Base-by-base conservation (phyloP, 208 protist species). In the Trichomonas vaginalis region DNA sequence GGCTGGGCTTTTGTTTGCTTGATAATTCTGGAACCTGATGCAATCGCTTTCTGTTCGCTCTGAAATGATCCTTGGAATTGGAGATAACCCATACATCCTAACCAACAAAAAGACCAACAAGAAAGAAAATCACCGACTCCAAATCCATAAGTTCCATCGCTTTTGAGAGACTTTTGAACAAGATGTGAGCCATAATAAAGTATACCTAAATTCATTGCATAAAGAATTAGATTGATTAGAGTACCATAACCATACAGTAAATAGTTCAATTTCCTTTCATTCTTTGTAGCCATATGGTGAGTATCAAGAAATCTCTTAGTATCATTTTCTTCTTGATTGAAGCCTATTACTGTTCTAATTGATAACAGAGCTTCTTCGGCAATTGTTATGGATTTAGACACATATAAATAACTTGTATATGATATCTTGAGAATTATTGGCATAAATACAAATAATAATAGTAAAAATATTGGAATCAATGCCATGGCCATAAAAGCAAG, bases 331-430 rank as follows among this genome's bases (percentile, higher is more conserved):
- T 86, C 79, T 86, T 37, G 23, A 42, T 86, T 86, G 40, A 8
- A 90, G 8, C 37, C 49, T 23, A 8, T 1, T 39, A 96, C 95
- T 37, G 95, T 96, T 49, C 95, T 39, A 92, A 96, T 96, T 80
- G 70, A 56, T 45, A 51, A 96, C 39, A 96, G 90, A 47, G 95
- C 49, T 86, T 96, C 95, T 51, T 96, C 95, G 17, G 95, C 95
- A 8, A 96, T 46, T 70, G 70, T 86, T 51, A 86, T 86, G 40
- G 95, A 86, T 45, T 86, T 17, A 45, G 79, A 86, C 2, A 86
- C 23, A 86, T 86, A 37, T 9, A n/a, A 8, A 42, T 42, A 86
- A 10, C 23, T 61, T 8, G 17, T 61, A 23, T 61, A 17, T 8
- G 49, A 8, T 23, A 23, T 23, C 49, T 61, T 61, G 17, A 61